A percentile compares a stretch with the other conserved stretches of the same genome.
Conservation (phyloP, 768 basidiomycete genomes). For the Rhodocollybia butyracea region DNA sequence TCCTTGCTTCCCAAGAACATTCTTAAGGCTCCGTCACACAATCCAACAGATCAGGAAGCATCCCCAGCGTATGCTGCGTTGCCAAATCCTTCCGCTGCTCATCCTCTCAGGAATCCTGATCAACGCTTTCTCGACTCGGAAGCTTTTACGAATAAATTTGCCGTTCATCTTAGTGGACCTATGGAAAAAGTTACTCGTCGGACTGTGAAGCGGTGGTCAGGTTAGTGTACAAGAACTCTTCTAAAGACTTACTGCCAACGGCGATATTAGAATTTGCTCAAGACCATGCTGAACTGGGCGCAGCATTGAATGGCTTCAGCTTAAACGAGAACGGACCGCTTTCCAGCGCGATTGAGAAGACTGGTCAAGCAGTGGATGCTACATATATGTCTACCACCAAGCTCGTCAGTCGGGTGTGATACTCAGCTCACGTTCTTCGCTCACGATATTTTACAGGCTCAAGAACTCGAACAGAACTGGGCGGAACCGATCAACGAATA, state of each 20-base stretch:
- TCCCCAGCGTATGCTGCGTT: constrained; percentile 78
- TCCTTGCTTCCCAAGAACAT: constrained; percentile 93
- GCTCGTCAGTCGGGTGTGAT: constrained; percentile 51
- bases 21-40: constrained; percentile 91
- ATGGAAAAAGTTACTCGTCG: constrained; percentile 97
- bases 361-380: constrained; percentile 92
- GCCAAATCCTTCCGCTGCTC: constrained; percentile 85
- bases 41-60: constrained; percentile 78
- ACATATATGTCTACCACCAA: constrained; percentile 91
- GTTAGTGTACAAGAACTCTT: constrained; percentile 36
- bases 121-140: constrained; percentile 96
- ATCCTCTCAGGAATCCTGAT: constrained; percentile 89
- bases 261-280: constrained; percentile 62
- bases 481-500: constrained; percentile 97
- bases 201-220: constrained; percentile 92
- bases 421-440: constrained; percentile 7
- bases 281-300: constrained; percentile 89
- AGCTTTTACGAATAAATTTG: constrained; percentile 93
- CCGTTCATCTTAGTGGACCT: constrained; percentile 83
- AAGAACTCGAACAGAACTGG: constrained; percentile 93
- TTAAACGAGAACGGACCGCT: constrained; percentile 76
- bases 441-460: constrained; percentile 49
- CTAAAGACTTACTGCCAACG: neutral
- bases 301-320: constrained; percentile 89
- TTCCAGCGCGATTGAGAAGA: constrained; percentile 89